phyloP scores from a whole-genome alignment of 257 asterid genomes.

The Plantago ovata region DNA sequence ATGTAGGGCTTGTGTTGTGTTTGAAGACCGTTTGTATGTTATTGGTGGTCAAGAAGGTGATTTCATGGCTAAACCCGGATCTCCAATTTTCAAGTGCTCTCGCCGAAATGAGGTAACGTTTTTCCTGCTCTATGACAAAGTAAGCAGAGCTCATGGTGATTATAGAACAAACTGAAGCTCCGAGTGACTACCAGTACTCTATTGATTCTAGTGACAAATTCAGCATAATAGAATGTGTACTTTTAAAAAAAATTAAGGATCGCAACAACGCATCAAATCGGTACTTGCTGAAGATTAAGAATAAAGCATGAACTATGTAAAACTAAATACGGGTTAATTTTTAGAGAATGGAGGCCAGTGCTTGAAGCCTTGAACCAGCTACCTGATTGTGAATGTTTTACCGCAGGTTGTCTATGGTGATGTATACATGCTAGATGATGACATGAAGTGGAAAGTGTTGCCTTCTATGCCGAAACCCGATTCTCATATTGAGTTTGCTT shows the following conservation, averaged over 20 bases:
- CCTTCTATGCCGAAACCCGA: slow-evolving; percentile 96
- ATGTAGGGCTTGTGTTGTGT: slow-evolving; percentile 80
- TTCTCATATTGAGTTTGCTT: slow-evolving; percentile 94
- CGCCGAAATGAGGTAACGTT: slow-evolving; percentile 74
- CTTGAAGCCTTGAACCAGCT: not conserved
- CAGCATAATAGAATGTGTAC: not conserved
- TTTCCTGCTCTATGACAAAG: slow-evolving; percentile 1
- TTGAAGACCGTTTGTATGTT: slow-evolving; percentile 58
- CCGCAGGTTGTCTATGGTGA: slow-evolving; percentile 77
- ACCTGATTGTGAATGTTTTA: slow-evolving; percentile 20
- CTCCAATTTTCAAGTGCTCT: slow-evolving; percentile 89
- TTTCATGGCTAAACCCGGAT: slow-evolving; percentile 94
- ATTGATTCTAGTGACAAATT: too few species aligned
- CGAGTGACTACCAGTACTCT: too few species aligned
- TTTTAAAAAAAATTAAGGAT: not conserved
- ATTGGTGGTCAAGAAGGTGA: slow-evolving; percentile 95
- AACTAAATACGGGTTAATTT: not conserved
- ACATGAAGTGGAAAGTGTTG: slow-evolving; percentile 78
- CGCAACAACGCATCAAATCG: too few species aligned
- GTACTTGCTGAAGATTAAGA: too few species aligned
- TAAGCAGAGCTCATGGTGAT: slow-evolving; percentile 7
- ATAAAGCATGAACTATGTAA: too few species aligned
- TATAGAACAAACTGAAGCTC: not conserved
- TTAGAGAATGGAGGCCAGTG: not conserved
- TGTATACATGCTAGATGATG: slow-evolving; percentile 85